Base-by-base conservation (phyloP, 2,329 filamentous ascomycete genomes). In the Byssochlamys sp. region DNA sequence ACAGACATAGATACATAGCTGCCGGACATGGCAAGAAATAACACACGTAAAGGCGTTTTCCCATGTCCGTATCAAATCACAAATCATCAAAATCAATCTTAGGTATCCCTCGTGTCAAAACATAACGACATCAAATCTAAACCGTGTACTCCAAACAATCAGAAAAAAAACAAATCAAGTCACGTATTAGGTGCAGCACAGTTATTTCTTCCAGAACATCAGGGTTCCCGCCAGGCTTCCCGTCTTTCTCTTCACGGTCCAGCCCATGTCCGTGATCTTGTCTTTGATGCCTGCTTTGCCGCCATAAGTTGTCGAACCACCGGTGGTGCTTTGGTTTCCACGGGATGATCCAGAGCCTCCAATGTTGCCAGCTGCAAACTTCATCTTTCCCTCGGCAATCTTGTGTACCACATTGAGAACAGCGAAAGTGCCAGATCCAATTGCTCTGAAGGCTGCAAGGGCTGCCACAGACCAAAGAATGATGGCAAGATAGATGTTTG, bases 381-480 rank as follows among this genome's bases (percentile, higher is more conserved):
- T 86, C 63, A 96, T 83, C 65, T 90, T 85, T 0, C 91, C 92
- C 73, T 99, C 92, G 39, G 94, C 90, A 39, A 95, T 79, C 68
- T 86, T 87, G 69, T 95, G 92, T 57, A 99, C 76, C 33, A 86
- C 77, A 69, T 95, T 92, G 67, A 97, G 85, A 59, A 96, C 73
- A 2, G 89, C 86, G 75, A 95, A 99, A 0, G 89, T 83, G 0
- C 85, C 86, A 9, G 83, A 87, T 0, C 94, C 94, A 1, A 96
- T 72, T 0, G 90, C 91, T 62, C 94, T 84, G 80, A 99, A 96
- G 5, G 94, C 77, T 1, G 95, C 94, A 27, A 99, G 77, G 0
- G 82, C 81, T 0, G 94, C 94, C 12, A 99, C 94, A 29, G 83
- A 79, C 94, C 94, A 99, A 25, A 99, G 81, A 69, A 99, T 90